These are phyloP conservation scores for Astrothelium subdiscretum DNA, from an alignment of 495 filamentous ascomycete genomes.

Conservation along the genomic window DNA sequence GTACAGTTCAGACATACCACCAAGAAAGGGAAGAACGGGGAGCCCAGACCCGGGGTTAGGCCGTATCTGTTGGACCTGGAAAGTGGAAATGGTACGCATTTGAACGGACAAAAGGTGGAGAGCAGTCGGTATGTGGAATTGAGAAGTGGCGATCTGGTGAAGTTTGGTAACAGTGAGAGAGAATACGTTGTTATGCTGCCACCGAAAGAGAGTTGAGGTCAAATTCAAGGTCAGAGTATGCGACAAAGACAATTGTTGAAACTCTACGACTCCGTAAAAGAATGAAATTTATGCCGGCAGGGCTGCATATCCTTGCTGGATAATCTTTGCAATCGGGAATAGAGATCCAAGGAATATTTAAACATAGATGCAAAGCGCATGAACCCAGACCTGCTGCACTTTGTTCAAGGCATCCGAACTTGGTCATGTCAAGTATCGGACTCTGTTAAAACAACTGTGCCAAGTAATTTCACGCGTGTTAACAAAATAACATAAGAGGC, in stretches of 20 bases:
- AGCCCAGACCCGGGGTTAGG: slow-evolving; percentile 67
- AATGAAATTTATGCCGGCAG: no score
- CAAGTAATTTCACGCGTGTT: no score
- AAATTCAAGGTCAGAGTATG: not conserved
- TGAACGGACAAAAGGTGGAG: slow-evolving; percentile 66
- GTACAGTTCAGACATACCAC: slow-evolving; percentile 82
- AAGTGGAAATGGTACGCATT: slow-evolving; percentile 77
- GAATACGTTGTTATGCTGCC: slow-evolving; percentile 35
- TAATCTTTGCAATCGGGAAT: no score
- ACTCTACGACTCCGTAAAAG: no score
- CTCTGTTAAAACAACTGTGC: no score
- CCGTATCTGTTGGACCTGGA: slow-evolving; percentile 91
- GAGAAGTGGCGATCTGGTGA: slow-evolving; percentile 74
- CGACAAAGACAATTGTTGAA: not conserved
- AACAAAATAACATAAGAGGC: no score
- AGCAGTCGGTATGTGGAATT: slow-evolving; percentile 74
- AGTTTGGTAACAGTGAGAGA: slow-evolving; percentile 75
- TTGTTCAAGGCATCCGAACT: no score
- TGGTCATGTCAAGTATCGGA: no score
- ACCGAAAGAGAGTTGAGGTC: slow-evolving; percentile 10
- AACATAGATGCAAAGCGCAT: no score
- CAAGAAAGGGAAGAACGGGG: slow-evolving; percentile 75
- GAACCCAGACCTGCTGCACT: no score
- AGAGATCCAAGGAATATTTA: no score
- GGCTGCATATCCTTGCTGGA: no score